Evolutionary conservation across 2,329 filamentous ascomycete species (phyloP).

Genomic region (Periconia macrospinosa): DNA sequence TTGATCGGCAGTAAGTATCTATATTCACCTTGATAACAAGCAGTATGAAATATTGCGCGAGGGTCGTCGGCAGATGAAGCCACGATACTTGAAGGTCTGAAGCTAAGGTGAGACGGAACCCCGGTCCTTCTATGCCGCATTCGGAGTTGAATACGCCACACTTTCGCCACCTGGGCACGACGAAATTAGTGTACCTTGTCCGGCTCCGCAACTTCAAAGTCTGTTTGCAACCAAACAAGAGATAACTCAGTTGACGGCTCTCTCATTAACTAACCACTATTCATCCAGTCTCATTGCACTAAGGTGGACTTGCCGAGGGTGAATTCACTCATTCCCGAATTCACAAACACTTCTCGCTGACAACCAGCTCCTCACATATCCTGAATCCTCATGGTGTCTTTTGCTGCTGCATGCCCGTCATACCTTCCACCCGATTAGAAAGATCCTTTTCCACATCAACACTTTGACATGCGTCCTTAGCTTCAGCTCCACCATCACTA

Average conservation of each 20-base stretch:
- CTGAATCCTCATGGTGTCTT: background rate
- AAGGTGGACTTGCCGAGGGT: too few relatives aligned
- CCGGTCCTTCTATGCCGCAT: slow-evolving; percentile 8
- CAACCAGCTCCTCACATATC: too few relatives aligned
- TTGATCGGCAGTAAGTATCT: too few relatives aligned
- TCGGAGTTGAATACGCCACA: slow-evolving; percentile 14
- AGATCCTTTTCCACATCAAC: background rate
- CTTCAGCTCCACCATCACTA: background rate
- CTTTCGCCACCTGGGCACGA: background rate
- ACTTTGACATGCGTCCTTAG: background rate
- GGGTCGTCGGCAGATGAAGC: slow-evolving; percentile 10
- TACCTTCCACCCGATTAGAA: background rate
- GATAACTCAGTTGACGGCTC: too few relatives aligned
- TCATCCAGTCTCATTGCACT: too few relatives aligned
- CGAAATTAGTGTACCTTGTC: too few relatives aligned
- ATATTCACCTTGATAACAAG: too few relatives aligned
- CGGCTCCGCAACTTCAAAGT: too few relatives aligned
- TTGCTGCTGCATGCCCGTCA: background rate
- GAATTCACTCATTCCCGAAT: too few relatives aligned
- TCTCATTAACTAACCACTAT: too few relatives aligned
- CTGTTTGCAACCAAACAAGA: too few relatives aligned
- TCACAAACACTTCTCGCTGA: too few relatives aligned
- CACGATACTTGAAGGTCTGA: slow-evolving; percentile 8
- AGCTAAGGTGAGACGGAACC: slow-evolving; percentile 7
- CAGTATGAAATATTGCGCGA: background rate